Conservation (phyloP, 352 stramenopile species). For the Globisporangium barbulae region DNA sequence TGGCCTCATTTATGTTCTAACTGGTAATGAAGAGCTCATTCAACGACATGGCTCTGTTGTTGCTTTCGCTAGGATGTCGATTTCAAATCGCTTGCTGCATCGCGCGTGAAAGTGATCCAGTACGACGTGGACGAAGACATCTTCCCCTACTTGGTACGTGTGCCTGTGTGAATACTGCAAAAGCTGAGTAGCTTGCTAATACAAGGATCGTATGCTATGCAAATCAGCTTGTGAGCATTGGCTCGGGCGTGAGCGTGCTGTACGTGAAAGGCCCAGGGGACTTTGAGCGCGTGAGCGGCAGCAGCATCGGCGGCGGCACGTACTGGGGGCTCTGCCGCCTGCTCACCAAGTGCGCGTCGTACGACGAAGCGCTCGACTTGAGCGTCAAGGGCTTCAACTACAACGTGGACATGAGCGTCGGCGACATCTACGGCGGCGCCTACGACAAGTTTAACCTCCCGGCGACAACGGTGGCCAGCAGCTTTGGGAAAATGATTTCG, state of each 20-base stretch:
- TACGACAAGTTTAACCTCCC: slow-evolving; percentile 94
- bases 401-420: slow-evolving; percentile 97
- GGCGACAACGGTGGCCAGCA: slow-evolving; percentile 93
- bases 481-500: slow-evolving; percentile 93
- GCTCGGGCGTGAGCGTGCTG: slow-evolving; percentile 97
- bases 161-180: background rate
- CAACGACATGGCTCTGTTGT: background rate
- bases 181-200: background rate
- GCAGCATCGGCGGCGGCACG: slow-evolving; percentile 97
- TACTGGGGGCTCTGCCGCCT: slow-evolving; percentile 98
- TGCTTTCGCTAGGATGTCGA: slow-evolving; percentile 56
- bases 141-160: slow-evolving; percentile 79
- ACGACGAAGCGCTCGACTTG: slow-evolving; percentile 83
- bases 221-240: slow-evolving; percentile 94
- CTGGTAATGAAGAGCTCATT: background rate
- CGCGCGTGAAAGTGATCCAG: slow-evolving; percentile 73
- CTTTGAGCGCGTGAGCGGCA: slow-evolving; percentile 97
- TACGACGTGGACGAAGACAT: slow-evolving; percentile 77
- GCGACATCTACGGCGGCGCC: slow-evolving; percentile 98
- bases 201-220: background rate
- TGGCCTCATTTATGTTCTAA: background rate
- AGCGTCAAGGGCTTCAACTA: slow-evolving; percentile 77
- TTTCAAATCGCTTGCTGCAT: slow-evolving; percentile 69
- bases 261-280: slow-evolving; percentile 91
- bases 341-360: slow-evolving; percentile 87